These are phyloP conservation scores for Rhodotorula glutinis DNA, from an alignment of 1,284 basidiomycete genomes.

Conservation along the genomic window DNA sequence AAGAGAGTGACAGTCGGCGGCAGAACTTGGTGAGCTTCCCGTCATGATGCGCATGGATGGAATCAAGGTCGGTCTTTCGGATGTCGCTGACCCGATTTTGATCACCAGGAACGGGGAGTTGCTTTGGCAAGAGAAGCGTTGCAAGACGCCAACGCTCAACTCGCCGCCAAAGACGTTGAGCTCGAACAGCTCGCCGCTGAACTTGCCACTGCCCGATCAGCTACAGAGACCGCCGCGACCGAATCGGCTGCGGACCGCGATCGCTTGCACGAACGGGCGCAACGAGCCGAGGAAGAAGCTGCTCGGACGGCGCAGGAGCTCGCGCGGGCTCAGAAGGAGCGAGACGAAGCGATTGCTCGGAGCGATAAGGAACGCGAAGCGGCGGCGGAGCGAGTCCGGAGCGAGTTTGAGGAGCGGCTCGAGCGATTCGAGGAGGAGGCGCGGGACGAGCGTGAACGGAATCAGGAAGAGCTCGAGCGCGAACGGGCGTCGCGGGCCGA, in stretches of 20 bases:
- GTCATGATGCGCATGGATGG: too few species aligned
- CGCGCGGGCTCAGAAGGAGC: neutral
- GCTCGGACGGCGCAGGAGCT: too few species aligned
- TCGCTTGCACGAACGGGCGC: slow-evolving; percentile 1
- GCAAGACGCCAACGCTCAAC: slow-evolving; percentile 11
- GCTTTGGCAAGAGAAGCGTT: slow-evolving; percentile 26
- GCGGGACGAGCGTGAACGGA: neutral
- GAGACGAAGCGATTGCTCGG: too few species aligned
- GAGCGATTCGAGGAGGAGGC: slow-evolving; percentile 14
- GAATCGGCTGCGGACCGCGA: neutral
- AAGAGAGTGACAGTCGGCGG: slow-evolving; percentile 11
- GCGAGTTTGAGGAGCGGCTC: slow-evolving; percentile 7
- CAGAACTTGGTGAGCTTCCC: slow-evolving; percentile 17
- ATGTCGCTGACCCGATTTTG: too few species aligned
- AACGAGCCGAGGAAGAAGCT: slow-evolving; percentile 1
- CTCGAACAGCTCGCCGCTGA: neutral
- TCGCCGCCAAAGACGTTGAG: slow-evolving; percentile 1
- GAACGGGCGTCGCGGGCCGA: too few species aligned
- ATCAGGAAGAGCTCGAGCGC: neutral
- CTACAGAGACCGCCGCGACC: slow-evolving; percentile 1
- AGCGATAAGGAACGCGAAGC: slow-evolving; percentile 5
- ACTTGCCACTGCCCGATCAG: neutral
- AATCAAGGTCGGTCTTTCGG: too few species aligned
- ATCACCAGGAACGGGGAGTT: slow-evolving; percentile 25
- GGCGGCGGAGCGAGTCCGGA: slow-evolving; percentile 4